These are phyloP conservation scores for Nissolia schottii DNA, from an alignment of 306 rosid species.

Conservation along the genomic window DNA sequence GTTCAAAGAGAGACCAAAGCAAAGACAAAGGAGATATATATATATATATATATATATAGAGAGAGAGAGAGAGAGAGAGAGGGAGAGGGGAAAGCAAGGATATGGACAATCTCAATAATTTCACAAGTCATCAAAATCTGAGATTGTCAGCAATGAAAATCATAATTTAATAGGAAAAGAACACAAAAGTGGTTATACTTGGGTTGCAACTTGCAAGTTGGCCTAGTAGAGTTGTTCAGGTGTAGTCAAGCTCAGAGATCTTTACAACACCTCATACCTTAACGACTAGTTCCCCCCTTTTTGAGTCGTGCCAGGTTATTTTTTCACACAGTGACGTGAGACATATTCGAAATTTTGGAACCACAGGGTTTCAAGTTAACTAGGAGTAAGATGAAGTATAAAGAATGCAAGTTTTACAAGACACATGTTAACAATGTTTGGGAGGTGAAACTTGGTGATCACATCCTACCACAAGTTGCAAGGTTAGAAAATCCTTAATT, in stretches of 20 bases:
- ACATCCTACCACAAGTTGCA: not conserved
- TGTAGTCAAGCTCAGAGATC: not conserved
- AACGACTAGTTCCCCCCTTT: not conserved
- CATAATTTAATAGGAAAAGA: not conserved
- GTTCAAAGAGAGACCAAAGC: not conserved
- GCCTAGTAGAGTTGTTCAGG: not conserved
- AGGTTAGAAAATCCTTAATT: too few species aligned
- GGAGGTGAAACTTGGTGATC: not conserved
- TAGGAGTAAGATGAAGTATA: not conserved
- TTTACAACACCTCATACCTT: not conserved
- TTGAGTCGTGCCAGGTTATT: not conserved
- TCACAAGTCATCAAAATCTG: not conserved
- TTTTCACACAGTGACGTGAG: not conserved
- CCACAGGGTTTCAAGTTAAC: not conserved
- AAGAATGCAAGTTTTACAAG: not conserved
- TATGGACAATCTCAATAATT: not conserved
- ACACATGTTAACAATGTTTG: not conserved
- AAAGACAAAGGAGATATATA: too few species aligned
- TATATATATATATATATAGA: too few species aligned
- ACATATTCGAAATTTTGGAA: not conserved
- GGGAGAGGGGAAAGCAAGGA: not conserved
- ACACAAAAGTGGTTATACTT: not conserved
- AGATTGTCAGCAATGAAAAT: not conserved
- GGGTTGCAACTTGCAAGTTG: not conserved
- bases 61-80: too few species aligned